Evolutionary conservation across 148 eudicot species (phyloP).

Genomic region (Vaccinium vitisidaea): DNA sequence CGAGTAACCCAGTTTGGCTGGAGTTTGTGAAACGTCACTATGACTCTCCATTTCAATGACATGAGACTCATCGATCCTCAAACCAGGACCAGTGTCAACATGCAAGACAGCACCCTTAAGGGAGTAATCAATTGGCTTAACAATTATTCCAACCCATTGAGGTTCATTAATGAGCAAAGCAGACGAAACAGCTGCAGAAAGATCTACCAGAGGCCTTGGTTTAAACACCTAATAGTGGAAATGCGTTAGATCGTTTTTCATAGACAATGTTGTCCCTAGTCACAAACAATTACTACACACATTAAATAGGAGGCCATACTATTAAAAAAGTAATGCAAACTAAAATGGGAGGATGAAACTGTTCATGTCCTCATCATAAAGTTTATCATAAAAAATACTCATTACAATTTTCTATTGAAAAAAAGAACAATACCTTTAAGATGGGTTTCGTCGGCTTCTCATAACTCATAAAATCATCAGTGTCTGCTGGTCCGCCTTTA

Average conservation of each 20-base stretch:
- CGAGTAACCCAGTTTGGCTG: conserved; percentile 24
- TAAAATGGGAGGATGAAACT: not conserved
- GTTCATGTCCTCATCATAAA: not conserved
- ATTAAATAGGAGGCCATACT: not conserved
- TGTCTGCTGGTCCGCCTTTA: conserved; percentile 87
- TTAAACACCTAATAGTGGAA: conserved; percentile 57
- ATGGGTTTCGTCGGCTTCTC: conserved; percentile 98
- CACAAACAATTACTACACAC: conserved; percentile 4
- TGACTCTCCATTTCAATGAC: conserved; percentile 75
- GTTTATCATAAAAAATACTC: not conserved
- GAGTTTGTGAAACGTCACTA: conserved; percentile 28
- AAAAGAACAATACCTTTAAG: conserved; percentile 57
- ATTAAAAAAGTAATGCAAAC: not conserved
- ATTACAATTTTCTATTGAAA: not conserved
- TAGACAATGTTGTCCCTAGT: not conserved
- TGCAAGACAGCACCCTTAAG: conserved; percentile 83
- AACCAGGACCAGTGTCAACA: conserved; percentile 92
- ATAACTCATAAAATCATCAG: conserved; percentile 98
- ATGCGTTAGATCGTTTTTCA: not conserved
- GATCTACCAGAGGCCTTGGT: conserved; percentile 96
- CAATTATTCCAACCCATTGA: conserved; percentile 94
- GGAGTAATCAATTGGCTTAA: conserved; percentile 84
- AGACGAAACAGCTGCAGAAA: conserved; percentile 89
- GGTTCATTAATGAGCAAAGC: conserved; percentile 88
- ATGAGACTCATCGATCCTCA: conserved; percentile 60